phyloP scores from a whole-genome alignment of 2,329 filamentous ascomycete genomes.

The Alternaria alternata region DNA sequence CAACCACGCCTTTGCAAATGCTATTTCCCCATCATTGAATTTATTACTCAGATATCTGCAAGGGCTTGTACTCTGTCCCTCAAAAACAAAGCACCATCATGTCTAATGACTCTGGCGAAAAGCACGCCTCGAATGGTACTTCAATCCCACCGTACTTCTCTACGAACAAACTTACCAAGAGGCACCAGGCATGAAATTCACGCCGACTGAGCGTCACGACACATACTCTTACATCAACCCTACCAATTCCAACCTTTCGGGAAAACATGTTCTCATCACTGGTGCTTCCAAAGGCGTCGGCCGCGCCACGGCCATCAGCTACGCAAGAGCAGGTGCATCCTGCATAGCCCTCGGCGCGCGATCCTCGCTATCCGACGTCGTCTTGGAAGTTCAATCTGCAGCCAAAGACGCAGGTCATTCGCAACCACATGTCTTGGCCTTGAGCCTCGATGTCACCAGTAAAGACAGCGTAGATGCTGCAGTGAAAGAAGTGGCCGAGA shows the following conservation, averaged over 20 bases:
- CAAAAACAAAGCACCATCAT: background rate
- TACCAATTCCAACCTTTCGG: constrained; percentile 44
- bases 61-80: background rate
- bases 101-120: background rate
- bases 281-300: constrained; percentile 66
- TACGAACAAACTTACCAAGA: background rate
- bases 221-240: constrained; percentile 62
- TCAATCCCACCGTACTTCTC: background rate
- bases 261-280: constrained; percentile 60
- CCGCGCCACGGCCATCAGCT: constrained; percentile 61
- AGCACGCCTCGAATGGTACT: background rate
- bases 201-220: constrained; percentile 50
- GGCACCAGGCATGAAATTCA: constrained; percentile 17
- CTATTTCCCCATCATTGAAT: background rate
- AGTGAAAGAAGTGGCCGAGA: constrained; percentile 39
- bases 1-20: background rate
- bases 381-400: constrained; percentile 49
- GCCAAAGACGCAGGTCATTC: constrained; percentile 43
- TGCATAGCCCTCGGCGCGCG: constrained; percentile 64
- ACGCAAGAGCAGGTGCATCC: constrained; percentile 63
- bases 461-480: constrained; percentile 50
- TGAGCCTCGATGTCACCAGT: constrained; percentile 57
- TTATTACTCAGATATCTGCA: background rate
- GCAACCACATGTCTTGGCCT: constrained; percentile 47
- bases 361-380: constrained; percentile 49